Base-by-base conservation (phyloP, 768 basidiomycete genomes). In the Clavulina sp. region DNA sequence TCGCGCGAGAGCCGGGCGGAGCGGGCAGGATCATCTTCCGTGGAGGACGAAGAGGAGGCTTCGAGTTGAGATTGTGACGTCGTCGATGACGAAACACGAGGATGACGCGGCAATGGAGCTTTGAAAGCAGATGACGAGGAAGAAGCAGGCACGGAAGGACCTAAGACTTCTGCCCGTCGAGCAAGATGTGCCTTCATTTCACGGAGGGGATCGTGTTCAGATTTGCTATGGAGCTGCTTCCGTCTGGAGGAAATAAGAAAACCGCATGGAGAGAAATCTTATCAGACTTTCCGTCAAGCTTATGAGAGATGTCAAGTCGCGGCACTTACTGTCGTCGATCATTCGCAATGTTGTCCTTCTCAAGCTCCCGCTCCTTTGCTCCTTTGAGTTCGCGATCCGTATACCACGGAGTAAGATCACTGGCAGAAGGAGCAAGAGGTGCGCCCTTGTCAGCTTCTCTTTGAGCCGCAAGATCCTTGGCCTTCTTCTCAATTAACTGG, bases 371-470 rank as follows among this genome's bases (percentile, higher is more conserved):
- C 23, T 60, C 60, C 54, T 50, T 49, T 26, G 55, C 52, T 29
- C 54, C 30, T 16, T 41, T 50, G 18, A 55, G 53, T 34, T 58
- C 59, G 23, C 54, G 50, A 49, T 65, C 61, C 0, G 65, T 64
- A 62, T 89, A 89, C 85, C 85, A 89, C 4, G 85, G 84, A 23
- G 76, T 78, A 7, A 85, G 73, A 55, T 89, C 86, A 58, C 84
- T 81, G 4, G 70, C 73, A 2, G 76, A 73, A 0, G 86, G 86
- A 1, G 80, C 84, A 3, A 88, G 68, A 1, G 82, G 70, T 5
- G 85, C 62, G 18, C 86, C 85, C 56, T 75, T 77, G 49, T 89
- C 85, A 0, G 72, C 70, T 58, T 81, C 78, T 41, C 49, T 51
- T 16, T 13, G 13, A 32, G 24, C n/a, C 13, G 41, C 47, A 7